A percentile compares a stretch with the other conserved stretches of the same genome.
These are phyloP conservation scores for Skeletonema costatum DNA, from an alignment of 108 stramenopile species.

Conservation along the genomic window DNA sequence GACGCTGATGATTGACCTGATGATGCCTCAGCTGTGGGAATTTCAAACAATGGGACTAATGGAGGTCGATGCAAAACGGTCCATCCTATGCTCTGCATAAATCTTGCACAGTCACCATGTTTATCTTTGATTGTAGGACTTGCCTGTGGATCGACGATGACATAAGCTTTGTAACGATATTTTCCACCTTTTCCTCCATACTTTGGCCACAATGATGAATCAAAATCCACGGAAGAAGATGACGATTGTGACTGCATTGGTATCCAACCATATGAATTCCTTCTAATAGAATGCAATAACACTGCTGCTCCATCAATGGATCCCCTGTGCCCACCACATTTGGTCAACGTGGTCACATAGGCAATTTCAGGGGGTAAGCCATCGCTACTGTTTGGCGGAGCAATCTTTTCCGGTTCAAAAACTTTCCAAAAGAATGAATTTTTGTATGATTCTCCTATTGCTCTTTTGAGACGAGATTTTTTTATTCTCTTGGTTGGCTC, in stretches of 20 bases:
- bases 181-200: slow-evolving; percentile 43
- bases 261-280: slow-evolving; percentile 42
- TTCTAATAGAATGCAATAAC: slow-evolving; percentile 44
- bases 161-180: slow-evolving; percentile 40
- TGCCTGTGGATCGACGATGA: slow-evolving; percentile 38
- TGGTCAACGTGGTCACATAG: slow-evolving; percentile 38
- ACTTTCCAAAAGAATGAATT: slow-evolving; percentile 35
- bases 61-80: slow-evolving; percentile 45
- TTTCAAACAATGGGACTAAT: slow-evolving; percentile 39
- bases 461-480: slow-evolving; percentile 1
- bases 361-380: slow-evolving; percentile 39
- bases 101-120: slow-evolving; percentile 31
- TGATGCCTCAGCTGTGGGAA: slow-evolving; percentile 8
- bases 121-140: slow-evolving; percentile 3
- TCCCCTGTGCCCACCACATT: slow-evolving; percentile 8
- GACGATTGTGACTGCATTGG: slow-evolving; percentile 13
- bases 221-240: neutral
- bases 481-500: slow-evolving; percentile 9
- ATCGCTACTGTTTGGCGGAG: slow-evolving; percentile 7
- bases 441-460: neutral
- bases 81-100: slow-evolving; percentile 35
- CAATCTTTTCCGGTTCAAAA: slow-evolving; percentile 24
- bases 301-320: slow-evolving; percentile 44
- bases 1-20: neutral
- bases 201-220: slow-evolving; percentile 4